Base-by-base conservation (phyloP, 768 basidiomycete genomes). In the Hydnomerulius pinastri region DNA sequence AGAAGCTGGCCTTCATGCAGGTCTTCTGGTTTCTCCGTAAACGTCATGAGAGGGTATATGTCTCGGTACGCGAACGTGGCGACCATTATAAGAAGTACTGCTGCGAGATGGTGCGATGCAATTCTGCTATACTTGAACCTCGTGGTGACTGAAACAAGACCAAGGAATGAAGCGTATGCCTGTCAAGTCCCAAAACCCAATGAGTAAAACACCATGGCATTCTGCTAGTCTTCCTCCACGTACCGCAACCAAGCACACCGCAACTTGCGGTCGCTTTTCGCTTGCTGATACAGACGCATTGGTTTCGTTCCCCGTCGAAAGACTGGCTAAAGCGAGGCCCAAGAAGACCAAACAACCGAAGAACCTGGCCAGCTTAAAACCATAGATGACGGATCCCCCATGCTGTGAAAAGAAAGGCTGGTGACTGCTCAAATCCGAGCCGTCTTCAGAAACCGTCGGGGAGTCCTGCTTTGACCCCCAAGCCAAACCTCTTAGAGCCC, bases 31-130 rank as follows among this genome's bases (percentile, higher is more conserved):
- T 47, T 29, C 20, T 74, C 66, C 15, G 71, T 73, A 63, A 72
- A 85, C 0, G 83, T 86, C 15, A 74, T 66, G 7, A 86, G 59
- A 11, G 86, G 86, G 62, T 74, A 84, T 7, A 87, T 42, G 58
- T 82, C 78, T n/a, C 85, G 76, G 57, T 82, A 83, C 27, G 68
- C 66, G 56, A 76, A 86, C 7, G 83, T 71, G 8, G 57, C 55
- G 60, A 80, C 78, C 4, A 70, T 70, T 21, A 70, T 65, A 17
- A 82, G 55, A 9, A 85, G 64, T 1, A 86, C 57, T n/a, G 69
- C 60, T 48, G 74, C 74, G 53, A 81, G 64, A 58, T 86, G 85
- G 10, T 30, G 23, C 20, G 50, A 44, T 7, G 17, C 43, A n/a
- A n/a, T 6, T 79, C 77, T 48, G 24, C 70, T 70, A 45, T 70